phyloP scores from a whole-genome alignment of 768 basidiomycete genomes.

The Lactarius vividus region DNA sequence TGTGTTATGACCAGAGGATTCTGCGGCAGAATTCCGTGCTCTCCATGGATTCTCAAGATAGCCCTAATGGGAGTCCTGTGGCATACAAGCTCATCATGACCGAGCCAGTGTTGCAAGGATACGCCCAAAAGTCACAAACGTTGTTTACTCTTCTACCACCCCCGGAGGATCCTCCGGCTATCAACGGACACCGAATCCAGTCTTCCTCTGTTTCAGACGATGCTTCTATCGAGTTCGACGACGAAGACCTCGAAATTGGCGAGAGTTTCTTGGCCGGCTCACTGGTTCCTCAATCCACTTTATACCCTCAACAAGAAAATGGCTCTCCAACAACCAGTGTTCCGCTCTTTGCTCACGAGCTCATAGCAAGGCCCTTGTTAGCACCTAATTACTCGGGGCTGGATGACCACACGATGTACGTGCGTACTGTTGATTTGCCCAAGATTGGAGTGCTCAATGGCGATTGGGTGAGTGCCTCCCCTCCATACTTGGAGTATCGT shows the following conservation, averaged over 20 bases:
- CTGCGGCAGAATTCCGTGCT: conserved; percentile 51
- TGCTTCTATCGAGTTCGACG: conserved; percentile 19
- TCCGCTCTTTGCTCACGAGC: conserved; percentile 23
- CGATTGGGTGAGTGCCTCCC: conserved; percentile 64
- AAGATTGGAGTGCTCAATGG: conserved; percentile 65
- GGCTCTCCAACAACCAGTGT: conserved; percentile 19
- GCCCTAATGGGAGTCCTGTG: neutral
- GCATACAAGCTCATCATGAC: conserved; percentile 25
- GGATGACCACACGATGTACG: conserved; percentile 58
- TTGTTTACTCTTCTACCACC: conserved; percentile 24
- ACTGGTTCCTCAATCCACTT: conserved; percentile 27
- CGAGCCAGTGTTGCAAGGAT: conserved; percentile 27
- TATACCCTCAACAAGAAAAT: conserved; percentile 8
- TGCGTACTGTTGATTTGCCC: conserved; percentile 61
- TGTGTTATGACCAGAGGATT: conserved; percentile 35
- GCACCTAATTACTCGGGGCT: conserved; percentile 36
- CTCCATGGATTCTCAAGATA: conserved; percentile 30
- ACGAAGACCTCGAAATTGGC: conserved; percentile 57
- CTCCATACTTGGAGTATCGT: neutral
- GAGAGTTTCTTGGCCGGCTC: conserved; percentile 54
- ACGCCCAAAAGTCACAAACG: conserved; percentile 23
- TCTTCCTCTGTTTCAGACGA: conserved; percentile 7
- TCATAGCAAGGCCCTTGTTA: conserved; percentile 36
- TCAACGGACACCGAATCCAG: conserved; percentile 21
- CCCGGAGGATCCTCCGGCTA: conserved; percentile 12